Evolutionary conservation across 306 rosid genomes (phyloP).

Genomic region (Prunus salicina): DNA sequence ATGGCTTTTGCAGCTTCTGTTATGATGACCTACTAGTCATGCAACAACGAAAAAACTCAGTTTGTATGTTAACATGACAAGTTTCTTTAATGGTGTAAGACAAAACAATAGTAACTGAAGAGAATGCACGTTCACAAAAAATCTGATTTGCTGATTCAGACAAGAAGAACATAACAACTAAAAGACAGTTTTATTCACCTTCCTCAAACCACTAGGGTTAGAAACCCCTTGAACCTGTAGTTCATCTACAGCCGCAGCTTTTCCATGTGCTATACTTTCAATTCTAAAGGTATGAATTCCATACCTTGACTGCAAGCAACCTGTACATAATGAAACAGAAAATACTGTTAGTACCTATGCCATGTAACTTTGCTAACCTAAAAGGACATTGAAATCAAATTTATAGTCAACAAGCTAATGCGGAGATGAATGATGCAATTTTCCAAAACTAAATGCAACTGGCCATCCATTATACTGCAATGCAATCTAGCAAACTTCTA

Average conservation of each 20-base stretch:
- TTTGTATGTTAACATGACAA: conserved; percentile 8
- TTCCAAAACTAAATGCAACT: background rate
- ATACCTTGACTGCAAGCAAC: conserved; percentile 80
- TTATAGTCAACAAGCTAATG: background rate
- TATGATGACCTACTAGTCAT: conserved; percentile 59
- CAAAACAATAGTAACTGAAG: background rate
- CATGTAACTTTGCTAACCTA: background rate
- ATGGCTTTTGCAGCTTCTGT: conserved; percentile 65
- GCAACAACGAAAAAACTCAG: conserved; percentile 12
- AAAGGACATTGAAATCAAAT: background rate
- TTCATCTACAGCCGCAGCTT: conserved; percentile 84
- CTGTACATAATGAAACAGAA: conserved; percentile 33
- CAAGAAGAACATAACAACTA: background rate
- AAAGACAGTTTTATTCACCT: conserved; percentile 43
- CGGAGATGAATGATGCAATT: background rate
- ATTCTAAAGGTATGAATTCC: conserved; percentile 83
- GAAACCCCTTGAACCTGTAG: conserved; percentile 86
- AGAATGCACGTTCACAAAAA: conserved; percentile 5
- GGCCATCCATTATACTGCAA: conserved; percentile 6
- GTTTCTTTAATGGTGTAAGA: background rate
- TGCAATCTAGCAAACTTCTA: background rate
- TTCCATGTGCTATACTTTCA: conserved; percentile 80
- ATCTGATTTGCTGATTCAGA: background rate
- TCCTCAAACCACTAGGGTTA: conserved; percentile 66
- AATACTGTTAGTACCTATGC: background rate